A percentile compares a stretch with the other conserved stretches of the same genome.
Evolutionary conservation across 208 protist species (phyloP).

Genomic region (Wallacemonas rigidus): DNA sequence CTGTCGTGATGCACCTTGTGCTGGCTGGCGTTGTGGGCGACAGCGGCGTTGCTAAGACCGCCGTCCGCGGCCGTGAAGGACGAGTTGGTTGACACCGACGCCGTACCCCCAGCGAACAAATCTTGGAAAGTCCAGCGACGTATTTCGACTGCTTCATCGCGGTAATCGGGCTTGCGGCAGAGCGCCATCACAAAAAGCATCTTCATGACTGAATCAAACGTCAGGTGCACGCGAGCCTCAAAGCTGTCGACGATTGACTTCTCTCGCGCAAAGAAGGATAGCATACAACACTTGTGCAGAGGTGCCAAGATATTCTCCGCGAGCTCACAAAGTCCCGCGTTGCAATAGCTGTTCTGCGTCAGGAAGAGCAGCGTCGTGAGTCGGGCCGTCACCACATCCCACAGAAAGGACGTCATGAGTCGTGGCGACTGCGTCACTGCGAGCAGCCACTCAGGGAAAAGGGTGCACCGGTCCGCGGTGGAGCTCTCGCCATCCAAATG

Average conservation of each 20-base stretch:
- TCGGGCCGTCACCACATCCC: constrained; percentile 49
- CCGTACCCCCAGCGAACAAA: background rate
- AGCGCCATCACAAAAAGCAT: constrained; percentile 60
- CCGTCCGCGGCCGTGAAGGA: constrained; percentile 4
- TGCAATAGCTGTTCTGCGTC: constrained; percentile 53
- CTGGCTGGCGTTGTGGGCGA: background rate
- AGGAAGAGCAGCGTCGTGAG: constrained; percentile 49
- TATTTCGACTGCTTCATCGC: constrained; percentile 44
- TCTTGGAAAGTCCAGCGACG: constrained; percentile 37
- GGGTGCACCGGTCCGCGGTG: constrained; percentile 52
- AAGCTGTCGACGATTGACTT: constrained; percentile 43
- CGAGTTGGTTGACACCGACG: constrained; percentile 2
- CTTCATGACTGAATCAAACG: constrained; percentile 37
- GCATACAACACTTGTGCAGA: constrained; percentile 35
- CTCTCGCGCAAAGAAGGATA: constrained; percentile 60
- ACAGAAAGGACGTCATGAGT: constrained; percentile 57
- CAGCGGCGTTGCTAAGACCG: background rate
- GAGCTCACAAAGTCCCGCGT: constrained; percentile 44
- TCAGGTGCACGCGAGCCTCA: constrained; percentile 47
- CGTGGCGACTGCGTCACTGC: constrained; percentile 34
- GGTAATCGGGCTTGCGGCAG: constrained; percentile 40
- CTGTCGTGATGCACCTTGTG: background rate
- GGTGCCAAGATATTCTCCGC: constrained; percentile 46
- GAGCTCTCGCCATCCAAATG: constrained; percentile 33
- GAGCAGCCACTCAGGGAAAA: constrained; percentile 68